phyloP scores from a whole-genome alignment of 441 rosid species.

The Viola pubescens region DNA sequence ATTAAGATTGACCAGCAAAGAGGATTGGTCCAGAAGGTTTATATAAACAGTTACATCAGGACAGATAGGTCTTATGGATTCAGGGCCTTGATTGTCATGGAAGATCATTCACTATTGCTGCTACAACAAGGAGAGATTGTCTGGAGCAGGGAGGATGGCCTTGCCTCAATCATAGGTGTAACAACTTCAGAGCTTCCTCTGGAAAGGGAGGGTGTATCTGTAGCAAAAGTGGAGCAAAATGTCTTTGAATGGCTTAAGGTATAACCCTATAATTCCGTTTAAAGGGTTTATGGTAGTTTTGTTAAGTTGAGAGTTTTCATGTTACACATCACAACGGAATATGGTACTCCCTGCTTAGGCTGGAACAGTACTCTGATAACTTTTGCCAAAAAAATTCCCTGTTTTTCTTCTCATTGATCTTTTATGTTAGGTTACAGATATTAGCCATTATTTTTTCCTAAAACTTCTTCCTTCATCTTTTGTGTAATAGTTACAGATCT shows the following conservation, averaged over 20 bases:
- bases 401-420: background rate
- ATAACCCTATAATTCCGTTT: conserved; percentile 13
- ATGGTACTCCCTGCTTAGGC: background rate
- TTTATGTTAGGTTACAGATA: no score
- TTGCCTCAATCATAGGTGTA: conserved; percentile 83
- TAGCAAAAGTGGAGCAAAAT: conserved; percentile 85
- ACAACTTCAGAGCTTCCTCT: conserved; percentile 88
- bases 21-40: conserved; percentile 86
- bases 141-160: conserved; percentile 95
- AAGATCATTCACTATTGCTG: conserved; percentile 90
- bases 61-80: conserved; percentile 92
- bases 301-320: background rate
- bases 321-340: background rate
- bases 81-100: conserved; percentile 94
- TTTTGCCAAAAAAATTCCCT: conserved; percentile 11
- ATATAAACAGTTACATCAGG: conserved; percentile 76
- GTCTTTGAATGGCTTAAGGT: conserved; percentile 99
- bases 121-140: conserved; percentile 91
- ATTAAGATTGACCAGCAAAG: conserved; percentile 64
- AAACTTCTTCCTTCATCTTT: no score
- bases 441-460: no score
- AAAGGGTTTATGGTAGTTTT: conserved; percentile 5
- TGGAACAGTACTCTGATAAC: background rate
- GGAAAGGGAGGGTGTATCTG: conserved; percentile 84
- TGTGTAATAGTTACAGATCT: no score